Percentiles rank a stretch among this genome's conserved stretches.
These are phyloP conservation scores for Coniosporium tulheliwenetii DNA, from an alignment of 2,329 filamentous ascomycete species.

Conservation along the genomic window DNA sequence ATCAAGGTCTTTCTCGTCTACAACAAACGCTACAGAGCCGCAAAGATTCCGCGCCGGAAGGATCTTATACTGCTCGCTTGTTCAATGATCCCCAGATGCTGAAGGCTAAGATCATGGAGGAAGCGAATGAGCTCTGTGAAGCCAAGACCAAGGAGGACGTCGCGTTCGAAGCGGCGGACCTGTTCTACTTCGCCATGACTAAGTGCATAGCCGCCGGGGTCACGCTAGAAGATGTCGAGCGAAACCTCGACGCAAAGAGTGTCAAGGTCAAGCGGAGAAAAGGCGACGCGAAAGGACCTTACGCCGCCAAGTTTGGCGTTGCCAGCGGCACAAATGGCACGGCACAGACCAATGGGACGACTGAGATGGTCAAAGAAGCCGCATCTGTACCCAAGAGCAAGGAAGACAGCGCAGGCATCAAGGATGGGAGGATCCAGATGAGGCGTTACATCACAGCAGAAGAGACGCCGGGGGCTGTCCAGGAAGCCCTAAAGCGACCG, in stretches of 20 bases:
- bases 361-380: constrained; percentile 32
- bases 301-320: constrained; percentile 71
- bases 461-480: constrained; percentile 48
- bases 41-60: constrained; percentile 67
- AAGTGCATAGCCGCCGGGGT: constrained; percentile 79
- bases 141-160: constrained; percentile 70
- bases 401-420: constrained; percentile 32
- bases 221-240: constrained; percentile 75
- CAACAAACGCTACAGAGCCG: constrained; percentile 76
- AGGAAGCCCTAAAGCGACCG: constrained; percentile 66
- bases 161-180: constrained; percentile 85
- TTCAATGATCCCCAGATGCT: constrained; percentile 86
- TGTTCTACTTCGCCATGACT: constrained; percentile 90
- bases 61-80: constrained; percentile 84
- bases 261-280: constrained; percentile 86
- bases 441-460: constrained; percentile 56
- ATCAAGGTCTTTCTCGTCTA: constrained; percentile 65
- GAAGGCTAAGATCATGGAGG: constrained; percentile 94
- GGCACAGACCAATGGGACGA: constrained; percentile 11
- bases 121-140: constrained; percentile 86
- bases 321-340: constrained; percentile 12
- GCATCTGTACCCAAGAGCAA: constrained; percentile 36
- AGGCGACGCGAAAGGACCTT: constrained; percentile 88
- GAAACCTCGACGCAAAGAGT: constrained; percentile 84
- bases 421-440: constrained; percentile 60